Base-by-base conservation (phyloP, 2,329 filamentous ascomycete genomes). In the Corinectria fuckeliana region DNA sequence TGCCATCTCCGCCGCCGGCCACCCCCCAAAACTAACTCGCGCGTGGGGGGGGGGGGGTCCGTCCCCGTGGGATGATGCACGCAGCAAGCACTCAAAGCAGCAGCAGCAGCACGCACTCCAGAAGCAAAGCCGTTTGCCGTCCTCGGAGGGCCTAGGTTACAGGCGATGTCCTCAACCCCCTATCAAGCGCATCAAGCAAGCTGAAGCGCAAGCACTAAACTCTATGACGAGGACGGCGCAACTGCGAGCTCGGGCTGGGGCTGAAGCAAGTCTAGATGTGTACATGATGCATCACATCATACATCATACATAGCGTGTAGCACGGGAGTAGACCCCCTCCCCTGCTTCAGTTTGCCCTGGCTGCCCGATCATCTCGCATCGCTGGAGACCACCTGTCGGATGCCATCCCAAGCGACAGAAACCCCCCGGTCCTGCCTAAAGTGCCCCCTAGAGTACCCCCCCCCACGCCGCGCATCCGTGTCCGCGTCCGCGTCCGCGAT, bases 351-450 rank as follows among this genome's bases (percentile, higher is more conserved):
- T 56, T 34, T 57, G 30, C 53, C 53, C 44, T 56, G 34, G 55
- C 55, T 57, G 41, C 39, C 55, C 55, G 55, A 57, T 57, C 48
- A 56, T 56, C 55, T 47, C 45, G 55, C 55, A 51, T 47, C 48
- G 13, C 42, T 18, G 11, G 39, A 21, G 20, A 49, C n/a, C 47
- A 50, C 36, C 49, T 28, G 23, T 16, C 34, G 34, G 49, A 50
- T 16, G 45, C 18, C 28, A 21, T 49, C 45, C 45, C 45, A 47
- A 47, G 44, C 44, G 45, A 49, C 28, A 2, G 23, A 8, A 20
- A 48, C 38, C 38, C 38, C 38, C 38, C 21, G 16, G 16, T 18
- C 18, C 38, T 39, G 16, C 38, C n/a, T n/a, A n/a, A n/a, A n/a
- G 36, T 11, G 18, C 16, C 3, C 18, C 7, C 18, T 10, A 28